These are phyloP conservation scores for Cucumis cinereus DNA, from an alignment of 306 rosid genomes.

Conservation along the genomic window DNA sequence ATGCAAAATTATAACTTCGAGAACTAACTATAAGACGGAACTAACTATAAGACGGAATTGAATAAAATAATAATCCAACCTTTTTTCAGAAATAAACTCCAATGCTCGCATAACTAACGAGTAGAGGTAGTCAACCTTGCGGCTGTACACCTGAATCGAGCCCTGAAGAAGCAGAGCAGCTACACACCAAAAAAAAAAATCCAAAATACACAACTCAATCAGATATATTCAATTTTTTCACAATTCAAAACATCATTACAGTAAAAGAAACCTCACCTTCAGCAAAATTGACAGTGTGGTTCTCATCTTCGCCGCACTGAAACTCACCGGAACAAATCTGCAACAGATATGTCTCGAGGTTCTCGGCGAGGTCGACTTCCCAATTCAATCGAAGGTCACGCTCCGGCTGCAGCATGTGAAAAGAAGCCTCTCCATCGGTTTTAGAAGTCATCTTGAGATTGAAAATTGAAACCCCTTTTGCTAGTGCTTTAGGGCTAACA, in stretches of 20 bases:
- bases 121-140: slow-evolving; percentile 86
- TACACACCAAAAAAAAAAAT: slow-evolving; percentile 18
- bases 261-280: slow-evolving; percentile 50
- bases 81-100: slow-evolving; percentile 83
- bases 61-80: slow-evolving; percentile 34
- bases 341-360: slow-evolving; percentile 66
- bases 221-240: background rate
- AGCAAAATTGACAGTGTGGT: slow-evolving; percentile 54
- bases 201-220: background rate
- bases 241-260: background rate
- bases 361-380: slow-evolving; percentile 89
- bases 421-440: slow-evolving; percentile 14
- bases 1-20: too few relatives aligned
- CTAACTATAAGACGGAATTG: too few relatives aligned
- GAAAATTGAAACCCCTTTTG: background rate
- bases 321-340: slow-evolving; percentile 83
- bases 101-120: slow-evolving; percentile 79
- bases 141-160: slow-evolving; percentile 87
- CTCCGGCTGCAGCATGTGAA: slow-evolving; percentile 68
- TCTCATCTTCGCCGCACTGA: slow-evolving; percentile 39
- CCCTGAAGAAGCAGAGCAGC: slow-evolving; percentile 97
- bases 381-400: slow-evolving; percentile 85
- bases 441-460: slow-evolving; percentile 36
- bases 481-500: slow-evolving; percentile 28
- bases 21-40: too few relatives aligned